Conservation (phyloP, 768 basidiomycete genomes). For the Suillus discolor region DNA sequence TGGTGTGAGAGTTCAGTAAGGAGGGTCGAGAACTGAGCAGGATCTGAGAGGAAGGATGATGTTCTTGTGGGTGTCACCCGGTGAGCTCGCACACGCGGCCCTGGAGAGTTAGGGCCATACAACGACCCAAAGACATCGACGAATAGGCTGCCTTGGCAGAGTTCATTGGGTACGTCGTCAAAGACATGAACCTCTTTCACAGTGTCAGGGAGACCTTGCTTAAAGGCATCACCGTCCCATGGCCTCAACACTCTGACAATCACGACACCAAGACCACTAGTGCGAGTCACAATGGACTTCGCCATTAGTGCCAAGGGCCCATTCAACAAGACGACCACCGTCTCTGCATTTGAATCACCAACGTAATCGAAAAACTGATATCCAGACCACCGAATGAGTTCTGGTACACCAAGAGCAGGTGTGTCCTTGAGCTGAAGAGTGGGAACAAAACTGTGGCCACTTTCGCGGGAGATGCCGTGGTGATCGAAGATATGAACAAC, state of each 20-base stretch:
- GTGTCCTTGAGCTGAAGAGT: constrained; percentile 36
- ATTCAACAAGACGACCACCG: constrained; percentile 73
- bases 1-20: constrained; percentile 27
- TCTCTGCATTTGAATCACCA: constrained; percentile 64
- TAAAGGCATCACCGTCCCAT: constrained; percentile 74
- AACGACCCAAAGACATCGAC: constrained; percentile 70
- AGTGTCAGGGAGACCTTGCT: constrained; percentile 56
- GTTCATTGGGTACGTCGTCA: constrained; percentile 71
- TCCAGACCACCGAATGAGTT: constrained; percentile 57
- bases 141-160: constrained; percentile 66
- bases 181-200: constrained; percentile 68
- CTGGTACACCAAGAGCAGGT: constrained; percentile 39
- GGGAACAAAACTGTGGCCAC: constrained; percentile 54
- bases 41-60: constrained; percentile 50
- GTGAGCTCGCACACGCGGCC: constrained; percentile 52
- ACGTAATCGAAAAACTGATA: constrained; percentile 77
- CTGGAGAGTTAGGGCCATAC: constrained; percentile 41
- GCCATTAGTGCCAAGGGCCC: constrained; percentile 72
- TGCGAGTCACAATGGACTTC: constrained; percentile 48
- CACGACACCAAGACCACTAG: constrained; percentile 62
- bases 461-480: constrained; percentile 75
- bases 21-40: constrained; percentile 47
- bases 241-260: constrained; percentile 81
- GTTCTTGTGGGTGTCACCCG: constrained; percentile 60
- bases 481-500: constrained; percentile 93